phyloP scores from a whole-genome alignment of 2,329 filamentous ascomycete species.

The Fusarium sp. region DNA sequence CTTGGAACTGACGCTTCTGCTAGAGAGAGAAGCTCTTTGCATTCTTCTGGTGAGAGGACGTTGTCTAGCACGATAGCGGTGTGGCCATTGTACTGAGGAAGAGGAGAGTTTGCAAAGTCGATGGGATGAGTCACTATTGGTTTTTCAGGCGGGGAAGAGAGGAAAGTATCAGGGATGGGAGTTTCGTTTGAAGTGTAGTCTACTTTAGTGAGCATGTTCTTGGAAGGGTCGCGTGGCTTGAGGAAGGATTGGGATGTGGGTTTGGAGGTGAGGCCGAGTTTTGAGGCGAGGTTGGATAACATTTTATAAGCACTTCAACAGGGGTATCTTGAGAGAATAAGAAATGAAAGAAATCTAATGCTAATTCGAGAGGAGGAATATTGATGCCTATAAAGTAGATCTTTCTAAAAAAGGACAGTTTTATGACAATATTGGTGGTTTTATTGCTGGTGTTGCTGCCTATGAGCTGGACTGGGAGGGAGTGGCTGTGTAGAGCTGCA shows the following conservation, averaged over 20 bases:
- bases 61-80: conserved; percentile 71
- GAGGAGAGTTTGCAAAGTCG: conserved; percentile 58
- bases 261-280: conserved; percentile 29
- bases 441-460: conserved; percentile 21
- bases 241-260: neutral
- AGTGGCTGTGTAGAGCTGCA: neutral
- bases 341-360: too few relatives aligned
- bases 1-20: conserved; percentile 61
- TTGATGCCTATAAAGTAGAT: neutral
- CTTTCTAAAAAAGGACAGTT: neutral
- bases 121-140: conserved; percentile 57
- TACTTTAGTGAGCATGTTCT: neutral
- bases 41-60: conserved; percentile 66
- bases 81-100: conserved; percentile 61
- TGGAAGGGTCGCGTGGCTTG: conserved; percentile 6
- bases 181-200: conserved; percentile 47
- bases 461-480: neutral
- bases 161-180: conserved; percentile 55
- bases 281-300: conserved; percentile 36
- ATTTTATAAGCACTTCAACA: conserved; percentile 12
- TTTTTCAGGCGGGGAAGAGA: conserved; percentile 49
- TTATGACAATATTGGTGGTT: neutral
- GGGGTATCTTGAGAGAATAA: neutral
- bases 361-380: neutral
- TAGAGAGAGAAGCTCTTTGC: conserved; percentile 60